phyloP scores from a whole-genome alignment of 176 grass and related monocot species.

The Stipa capillata region DNA sequence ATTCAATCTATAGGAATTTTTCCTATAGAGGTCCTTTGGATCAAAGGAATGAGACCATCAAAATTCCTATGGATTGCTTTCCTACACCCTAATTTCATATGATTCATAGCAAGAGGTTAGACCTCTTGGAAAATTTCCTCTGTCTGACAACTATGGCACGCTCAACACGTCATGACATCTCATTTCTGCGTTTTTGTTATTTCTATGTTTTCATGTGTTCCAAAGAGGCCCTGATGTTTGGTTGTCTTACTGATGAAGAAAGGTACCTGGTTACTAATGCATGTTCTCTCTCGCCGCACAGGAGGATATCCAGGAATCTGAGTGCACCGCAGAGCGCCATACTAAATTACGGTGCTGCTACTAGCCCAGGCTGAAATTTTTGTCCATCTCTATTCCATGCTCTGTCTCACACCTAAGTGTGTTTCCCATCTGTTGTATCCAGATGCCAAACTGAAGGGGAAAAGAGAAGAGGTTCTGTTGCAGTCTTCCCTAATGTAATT shows the following conservation, averaged over 20 bases:
- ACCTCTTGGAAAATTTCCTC: too few relatives aligned
- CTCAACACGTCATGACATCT: too few relatives aligned
- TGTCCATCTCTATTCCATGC: neutral
- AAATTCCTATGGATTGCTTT: too few relatives aligned
- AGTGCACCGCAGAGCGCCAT: neutral
- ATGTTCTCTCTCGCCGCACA: neutral
- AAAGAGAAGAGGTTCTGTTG: neutral
- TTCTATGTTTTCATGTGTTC: too few relatives aligned
- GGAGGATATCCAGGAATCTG: neutral
- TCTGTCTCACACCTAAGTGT: neutral
- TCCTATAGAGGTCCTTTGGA: too few relatives aligned
- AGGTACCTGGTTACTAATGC: neutral
- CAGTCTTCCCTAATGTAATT: conserved; percentile 20
- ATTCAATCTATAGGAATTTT: too few relatives aligned
- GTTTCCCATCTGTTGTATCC: neutral
- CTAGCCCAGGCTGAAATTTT: neutral
- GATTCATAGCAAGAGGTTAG: too few relatives aligned
- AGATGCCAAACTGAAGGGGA: neutral
- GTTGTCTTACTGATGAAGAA: neutral
- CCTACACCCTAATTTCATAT: too few relatives aligned
- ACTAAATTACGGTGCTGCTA: conserved; percentile 10
- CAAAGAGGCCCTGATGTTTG: neutral
- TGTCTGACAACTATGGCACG: too few relatives aligned
- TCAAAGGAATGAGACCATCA: too few relatives aligned
- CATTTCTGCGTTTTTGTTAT: too few relatives aligned